A percentile compares a stretch with the other conserved stretches of the same genome.
These are phyloP conservation scores for Aspergillus quadrilineatus DNA, from an alignment of 2,329 filamentous ascomycete species.

Conservation along the genomic window DNA sequence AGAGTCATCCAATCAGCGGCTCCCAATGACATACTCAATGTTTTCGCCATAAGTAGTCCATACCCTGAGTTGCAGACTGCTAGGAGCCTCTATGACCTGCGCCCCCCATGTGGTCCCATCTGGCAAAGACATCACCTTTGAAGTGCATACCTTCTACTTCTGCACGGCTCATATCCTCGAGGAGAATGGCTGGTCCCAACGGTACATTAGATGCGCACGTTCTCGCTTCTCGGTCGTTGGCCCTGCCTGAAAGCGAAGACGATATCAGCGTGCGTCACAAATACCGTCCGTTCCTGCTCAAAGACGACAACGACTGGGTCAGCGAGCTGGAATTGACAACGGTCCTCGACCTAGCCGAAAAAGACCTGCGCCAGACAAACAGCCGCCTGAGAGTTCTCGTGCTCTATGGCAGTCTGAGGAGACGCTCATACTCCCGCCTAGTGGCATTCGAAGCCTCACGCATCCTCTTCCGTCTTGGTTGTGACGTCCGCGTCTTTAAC, in stretches of 20 bases:
- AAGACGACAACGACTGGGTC: conserved; percentile 55
- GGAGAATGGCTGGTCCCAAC: no score
- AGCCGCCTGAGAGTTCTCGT: conserved; percentile 58
- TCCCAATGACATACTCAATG: no score
- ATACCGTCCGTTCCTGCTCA: conserved; percentile 59
- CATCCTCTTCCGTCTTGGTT: conserved; percentile 64
- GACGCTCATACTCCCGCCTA: conserved; percentile 59
- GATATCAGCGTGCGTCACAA: conserved; percentile 45
- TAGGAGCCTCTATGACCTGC: no score
- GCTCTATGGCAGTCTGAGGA: conserved; percentile 60
- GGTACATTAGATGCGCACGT: no score
- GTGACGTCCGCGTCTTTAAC: conserved; percentile 64
- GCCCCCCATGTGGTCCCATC: no score
- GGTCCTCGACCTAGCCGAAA: conserved; percentile 51
- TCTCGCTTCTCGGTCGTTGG: no score
- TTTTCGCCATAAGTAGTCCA: no score
- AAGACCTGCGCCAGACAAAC: conserved; percentile 42
- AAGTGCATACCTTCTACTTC: no score
- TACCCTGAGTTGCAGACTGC: no score
- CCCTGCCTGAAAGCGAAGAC: conserved; percentile 41
- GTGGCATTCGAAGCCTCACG: conserved; percentile 60
- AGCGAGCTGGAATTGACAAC: conserved; percentile 56
- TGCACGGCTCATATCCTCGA: no score
- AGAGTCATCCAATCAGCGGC: no score
- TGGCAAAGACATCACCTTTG: no score